A percentile compares a stretch with the other conserved stretches of the same genome.
These are phyloP conservation scores for Fusarium haematococcum DNA, from an alignment of 2,329 filamentous ascomycete genomes.

Conservation along the genomic window DNA sequence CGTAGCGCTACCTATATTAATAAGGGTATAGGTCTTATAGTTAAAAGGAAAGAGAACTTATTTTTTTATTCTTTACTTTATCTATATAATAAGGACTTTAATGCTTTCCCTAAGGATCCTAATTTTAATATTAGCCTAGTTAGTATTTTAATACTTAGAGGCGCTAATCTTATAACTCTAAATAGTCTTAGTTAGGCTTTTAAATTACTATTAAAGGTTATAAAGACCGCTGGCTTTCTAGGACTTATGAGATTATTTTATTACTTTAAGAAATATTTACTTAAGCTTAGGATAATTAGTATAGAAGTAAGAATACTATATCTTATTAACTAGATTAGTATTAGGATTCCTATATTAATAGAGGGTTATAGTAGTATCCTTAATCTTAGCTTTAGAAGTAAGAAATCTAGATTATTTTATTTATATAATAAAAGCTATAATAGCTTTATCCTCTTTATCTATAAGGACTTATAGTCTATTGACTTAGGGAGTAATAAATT, in stretches of 20 bases:
- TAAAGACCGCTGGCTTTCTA: neutral
- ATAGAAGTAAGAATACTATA: neutral
- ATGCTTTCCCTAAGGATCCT: neutral
- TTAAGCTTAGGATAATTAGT: neutral
- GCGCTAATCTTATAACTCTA: neutral
- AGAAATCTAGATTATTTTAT: too few species aligned
- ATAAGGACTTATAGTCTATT: too few species aligned
- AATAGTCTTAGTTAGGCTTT: neutral
- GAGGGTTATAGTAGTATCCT: too few species aligned
- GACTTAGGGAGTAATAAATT: too few species aligned
- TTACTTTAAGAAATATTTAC: neutral
- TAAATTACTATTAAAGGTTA: neutral
- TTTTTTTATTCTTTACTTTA: neutral
- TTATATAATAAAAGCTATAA: too few species aligned
- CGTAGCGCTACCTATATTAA: neutral
- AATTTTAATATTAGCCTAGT: neutral
- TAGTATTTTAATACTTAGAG: neutral
- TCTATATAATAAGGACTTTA: neutral
- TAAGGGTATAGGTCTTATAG: neutral
- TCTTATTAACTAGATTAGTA: neutral
- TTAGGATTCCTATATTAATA: too few species aligned
- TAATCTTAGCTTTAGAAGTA: too few species aligned
- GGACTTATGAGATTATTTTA: neutral
- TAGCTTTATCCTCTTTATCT: too few species aligned
- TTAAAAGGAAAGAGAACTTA: too few species aligned